Base-by-base conservation (phyloP, 148 eudicot genomes). In the Camellia japonica region DNA sequence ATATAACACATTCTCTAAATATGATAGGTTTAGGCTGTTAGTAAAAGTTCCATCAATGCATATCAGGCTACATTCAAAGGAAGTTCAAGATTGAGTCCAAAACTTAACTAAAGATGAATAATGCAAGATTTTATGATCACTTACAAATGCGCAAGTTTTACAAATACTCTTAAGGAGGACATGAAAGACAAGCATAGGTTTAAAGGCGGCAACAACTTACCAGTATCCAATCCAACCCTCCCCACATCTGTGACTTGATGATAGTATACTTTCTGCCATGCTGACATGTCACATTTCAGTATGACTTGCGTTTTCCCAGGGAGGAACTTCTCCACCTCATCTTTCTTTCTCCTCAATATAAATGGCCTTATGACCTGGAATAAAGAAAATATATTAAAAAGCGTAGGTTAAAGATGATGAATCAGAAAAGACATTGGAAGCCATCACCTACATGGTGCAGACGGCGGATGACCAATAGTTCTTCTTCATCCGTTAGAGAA, bases 251-350 rank as follows among this genome's bases (percentile, higher is more conserved):
- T 96, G 71, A 96, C 94, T 84, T 92, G 97, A 76, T 94, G 92
- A 84, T 96, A 96, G 80, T 96, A 96, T 55, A 89, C 92, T 89
- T 91, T 96, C 87, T 96, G 99, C 99, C 99, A 96, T 72, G 99
- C 93, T 49, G 99, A 96, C 93, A 96, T 77, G 81, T 96, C 99
- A 79, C 99, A 96, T 86, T 96, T 96, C 81, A 96, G 85, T 74
- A 96, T 90, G 84, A 94, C 98, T 81, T 96, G 99, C 23, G 91
- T 90, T 86, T 96, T 96, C 74, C 90, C 86, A 19, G 99, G 98
- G 64, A 96, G 93, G 83, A 58, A 94, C 86, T 96, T 96, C 85
- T 96, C 99, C 87, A 96, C 99, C 86, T 96, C 98, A 88, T 91
- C 90, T 86, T 96, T 96, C 83, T 91, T 96, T 88, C 99, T 92